Evolutionary conservation across 2,329 filamentous ascomycete species (phyloP), one percentile per base, ranked within the genome.

Genomic region (Huntiella bhutanensis): DNA sequence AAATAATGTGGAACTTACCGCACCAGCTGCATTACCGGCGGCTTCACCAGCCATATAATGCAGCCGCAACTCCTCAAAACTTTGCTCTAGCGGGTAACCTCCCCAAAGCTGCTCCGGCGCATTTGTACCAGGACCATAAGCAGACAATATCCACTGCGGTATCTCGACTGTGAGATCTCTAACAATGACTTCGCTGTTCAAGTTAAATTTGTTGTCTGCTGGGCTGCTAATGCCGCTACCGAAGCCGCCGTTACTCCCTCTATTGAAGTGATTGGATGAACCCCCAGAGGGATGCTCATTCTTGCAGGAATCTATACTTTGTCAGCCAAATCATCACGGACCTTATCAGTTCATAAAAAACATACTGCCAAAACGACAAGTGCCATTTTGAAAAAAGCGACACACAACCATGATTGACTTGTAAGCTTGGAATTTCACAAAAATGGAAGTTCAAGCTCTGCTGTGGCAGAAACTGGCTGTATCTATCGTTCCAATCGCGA

Each of bases 91-190:
- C 4, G 74, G 68, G 39, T 69, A 70, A 1, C 85, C 86, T 45
- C 85, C 85, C 55, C 94, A 87, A 1, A 95, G 69, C 60, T 94
- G 85, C 13, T 75, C 75, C 0, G 87, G 87, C 1, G 81, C 75
- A 54, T 86, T 74, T 55, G 67, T 71, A 3, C 80, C 81, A 0
- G 87, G 86, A 0, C 78, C 83, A 60, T 94, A 96, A 16, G 80
- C 72, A 1, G 87, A 94, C 17, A 95, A 70, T 4, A 91, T 79
- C 82, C 87, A 96, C 67, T 74, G 64, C 13, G 88, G 88, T 6
- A 72, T 70, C 50, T 91, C 83, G 16, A 69, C 67, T 1, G 69
- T 73, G 40, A 92, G 66, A 56, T 92, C 85, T 45, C 63, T 62
- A 50, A 70, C 69, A 54, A 92, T 79, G 2, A 62, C 63, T 0